Evolutionary conservation across 2,329 filamentous ascomycete genomes (phyloP).

Genomic region (Trichoderma sp.): DNA sequence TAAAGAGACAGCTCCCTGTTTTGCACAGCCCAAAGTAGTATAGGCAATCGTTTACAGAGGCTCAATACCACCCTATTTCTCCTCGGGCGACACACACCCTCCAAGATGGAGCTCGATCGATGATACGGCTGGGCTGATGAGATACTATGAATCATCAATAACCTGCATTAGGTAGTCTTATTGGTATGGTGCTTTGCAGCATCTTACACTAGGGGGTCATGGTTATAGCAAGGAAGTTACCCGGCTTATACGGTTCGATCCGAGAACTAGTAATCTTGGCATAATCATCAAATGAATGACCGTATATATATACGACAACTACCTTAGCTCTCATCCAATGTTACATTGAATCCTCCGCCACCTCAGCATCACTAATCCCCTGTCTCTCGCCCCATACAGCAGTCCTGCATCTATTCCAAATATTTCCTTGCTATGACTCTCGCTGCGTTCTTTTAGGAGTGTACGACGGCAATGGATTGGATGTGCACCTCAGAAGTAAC

Average conservation of each 20-base stretch:
- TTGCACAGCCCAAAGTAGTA: not conserved
- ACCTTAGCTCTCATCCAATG: not conserved
- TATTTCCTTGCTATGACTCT: not conserved
- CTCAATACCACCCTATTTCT: not conserved
- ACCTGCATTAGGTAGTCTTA: not conserved
- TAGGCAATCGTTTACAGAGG: not conserved
- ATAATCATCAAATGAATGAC: not conserved
- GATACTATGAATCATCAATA: not conserved
- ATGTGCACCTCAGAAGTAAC: constrained; percentile 29
- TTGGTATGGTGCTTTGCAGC: not conserved
- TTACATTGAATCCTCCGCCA: not conserved
- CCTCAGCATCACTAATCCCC: not conserved
- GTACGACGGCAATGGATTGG: constrained; percentile 22
- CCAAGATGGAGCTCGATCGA: not conserved
- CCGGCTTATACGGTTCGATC: not conserved
- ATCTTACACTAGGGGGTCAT: not conserved
- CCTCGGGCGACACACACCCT: not conserved
- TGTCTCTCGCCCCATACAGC: not conserved
- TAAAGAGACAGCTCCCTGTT: not conserved
- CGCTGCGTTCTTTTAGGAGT: constrained; percentile 27
- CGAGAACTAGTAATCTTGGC: not conserved
- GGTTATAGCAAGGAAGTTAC: not conserved
- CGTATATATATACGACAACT: not conserved
- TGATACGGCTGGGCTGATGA: not conserved
- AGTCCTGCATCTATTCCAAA: not conserved